These are phyloP conservation scores for Melocanna baccifera DNA, from an alignment of 176 grass and related monocot species.

Conservation along the genomic window DNA sequence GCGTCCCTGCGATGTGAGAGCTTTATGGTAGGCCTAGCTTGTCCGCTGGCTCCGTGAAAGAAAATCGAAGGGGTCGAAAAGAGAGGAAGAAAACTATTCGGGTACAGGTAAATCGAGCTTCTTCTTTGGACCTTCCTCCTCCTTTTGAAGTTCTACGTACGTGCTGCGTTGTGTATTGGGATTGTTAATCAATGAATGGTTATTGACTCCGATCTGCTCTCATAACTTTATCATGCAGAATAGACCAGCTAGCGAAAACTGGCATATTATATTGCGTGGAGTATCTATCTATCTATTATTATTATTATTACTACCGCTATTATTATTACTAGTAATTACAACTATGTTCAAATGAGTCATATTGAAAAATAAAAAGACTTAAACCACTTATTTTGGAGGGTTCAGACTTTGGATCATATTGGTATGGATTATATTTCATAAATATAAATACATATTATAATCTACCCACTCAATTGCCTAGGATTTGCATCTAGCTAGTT, in stretches of 20 bases:
- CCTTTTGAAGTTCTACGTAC: conserved; percentile 37
- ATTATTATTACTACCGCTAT: no score
- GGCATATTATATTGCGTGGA: not conserved
- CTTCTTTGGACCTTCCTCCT: conserved; percentile 44
- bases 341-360: no score
- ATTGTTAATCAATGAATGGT: conserved; percentile 30
- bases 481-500: not conserved
- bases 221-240: no score
- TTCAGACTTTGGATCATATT: no score
- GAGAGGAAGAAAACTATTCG: not conserved
- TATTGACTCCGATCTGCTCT: not conserved
- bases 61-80: not conserved
- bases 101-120: conserved; percentile 37
- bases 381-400: no score
- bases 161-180: conserved; percentile 35
- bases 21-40: conserved; percentile 62
- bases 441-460: no score
- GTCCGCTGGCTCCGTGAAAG: conserved; percentile 14
- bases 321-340: no score
- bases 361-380: no score
- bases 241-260: not conserved
- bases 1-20: not conserved
- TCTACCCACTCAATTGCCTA: no score
- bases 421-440: no score
- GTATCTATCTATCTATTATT: no score